Evolutionary conservation across 2,329 filamentous ascomycete genomes (phyloP).

Genomic region (Sclerotinia subarctica): DNA sequence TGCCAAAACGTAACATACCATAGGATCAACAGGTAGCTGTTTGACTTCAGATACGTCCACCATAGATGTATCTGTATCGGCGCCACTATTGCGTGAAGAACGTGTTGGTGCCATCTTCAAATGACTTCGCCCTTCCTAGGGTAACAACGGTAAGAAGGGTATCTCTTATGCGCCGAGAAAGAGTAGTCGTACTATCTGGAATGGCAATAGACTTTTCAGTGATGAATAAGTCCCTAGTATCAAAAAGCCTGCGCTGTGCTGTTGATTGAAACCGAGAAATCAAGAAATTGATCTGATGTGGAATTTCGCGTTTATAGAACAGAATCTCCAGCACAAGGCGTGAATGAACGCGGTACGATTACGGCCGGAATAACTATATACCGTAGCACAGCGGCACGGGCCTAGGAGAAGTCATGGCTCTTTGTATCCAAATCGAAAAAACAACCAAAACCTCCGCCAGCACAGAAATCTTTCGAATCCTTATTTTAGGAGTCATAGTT

Average conservation of each 20-base stretch:
- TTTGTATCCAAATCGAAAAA: constrained; percentile 9
- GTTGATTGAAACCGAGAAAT: constrained; percentile 21
- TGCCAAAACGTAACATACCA: constrained; percentile 33
- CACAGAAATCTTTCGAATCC: constrained; percentile 1
- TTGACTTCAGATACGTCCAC: constrained; percentile 50
- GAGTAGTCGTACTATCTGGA: neutral
- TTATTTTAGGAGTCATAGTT: constrained; percentile 1
- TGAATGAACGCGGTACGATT: constrained; percentile 15
- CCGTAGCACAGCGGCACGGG: neutral
- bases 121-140: constrained; percentile 32
- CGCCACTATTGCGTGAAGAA: constrained; percentile 51
- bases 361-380: constrained; percentile 12
- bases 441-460: neutral
- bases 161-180: constrained; percentile 24
- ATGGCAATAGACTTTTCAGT: constrained; percentile 23
- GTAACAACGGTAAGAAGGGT: constrained; percentile 20
- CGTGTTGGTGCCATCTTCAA: constrained; percentile 54
- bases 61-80: constrained; percentile 54
- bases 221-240: constrained; percentile 20
- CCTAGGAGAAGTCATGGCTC: neutral
- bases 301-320: constrained; percentile 17
- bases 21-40: constrained; percentile 37
- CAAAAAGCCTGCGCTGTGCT: constrained; percentile 17
- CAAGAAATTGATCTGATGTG: constrained; percentile 14
- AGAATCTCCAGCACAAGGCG: constrained; percentile 13